phyloP scores from a whole-genome alignment of 2,329 filamentous ascomycete genomes.

The Aspergillus quadrilineatus region DNA sequence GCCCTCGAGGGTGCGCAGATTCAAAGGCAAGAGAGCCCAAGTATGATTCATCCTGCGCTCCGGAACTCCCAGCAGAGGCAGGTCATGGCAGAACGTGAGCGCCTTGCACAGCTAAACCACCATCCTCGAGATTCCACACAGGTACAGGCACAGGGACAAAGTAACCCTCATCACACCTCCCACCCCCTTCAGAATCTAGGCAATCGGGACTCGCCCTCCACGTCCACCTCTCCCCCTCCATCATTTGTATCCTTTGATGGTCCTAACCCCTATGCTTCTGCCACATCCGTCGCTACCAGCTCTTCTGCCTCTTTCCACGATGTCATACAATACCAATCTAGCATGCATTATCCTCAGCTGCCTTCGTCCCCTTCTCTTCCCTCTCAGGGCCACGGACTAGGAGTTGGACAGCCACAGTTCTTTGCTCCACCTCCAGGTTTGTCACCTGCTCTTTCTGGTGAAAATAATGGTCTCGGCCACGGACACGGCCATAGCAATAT shows the following conservation, averaged over 20 bases:
- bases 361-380: not conserved
- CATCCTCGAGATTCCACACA: not conserved
- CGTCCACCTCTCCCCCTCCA: not conserved
- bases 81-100: slow-evolving; percentile 11
- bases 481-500: not conserved
- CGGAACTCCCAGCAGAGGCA: slow-evolving; percentile 11
- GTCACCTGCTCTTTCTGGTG: not conserved
- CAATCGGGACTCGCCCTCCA: not conserved
- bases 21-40: slow-evolving; percentile 9
- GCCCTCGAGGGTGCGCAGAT: not conserved
- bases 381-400: not conserved
- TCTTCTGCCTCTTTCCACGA: not conserved
- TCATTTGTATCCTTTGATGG: not conserved
- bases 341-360: slow-evolving; percentile 1
- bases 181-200: slow-evolving; percentile 7
- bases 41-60: slow-evolving; percentile 13
- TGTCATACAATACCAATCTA: slow-evolving; percentile 1
- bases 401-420: not conserved
- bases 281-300: not conserved
- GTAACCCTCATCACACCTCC: not conserved
- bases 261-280: not conserved
- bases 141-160: not conserved
- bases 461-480: not conserved
- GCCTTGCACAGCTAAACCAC: not conserved
- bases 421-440: not conserved